A percentile compares a stretch with the other conserved stretches of the same genome.
phyloP scores from a whole-genome alignment of 768 basidiomycete species.

The Lactarius tabidus region DNA sequence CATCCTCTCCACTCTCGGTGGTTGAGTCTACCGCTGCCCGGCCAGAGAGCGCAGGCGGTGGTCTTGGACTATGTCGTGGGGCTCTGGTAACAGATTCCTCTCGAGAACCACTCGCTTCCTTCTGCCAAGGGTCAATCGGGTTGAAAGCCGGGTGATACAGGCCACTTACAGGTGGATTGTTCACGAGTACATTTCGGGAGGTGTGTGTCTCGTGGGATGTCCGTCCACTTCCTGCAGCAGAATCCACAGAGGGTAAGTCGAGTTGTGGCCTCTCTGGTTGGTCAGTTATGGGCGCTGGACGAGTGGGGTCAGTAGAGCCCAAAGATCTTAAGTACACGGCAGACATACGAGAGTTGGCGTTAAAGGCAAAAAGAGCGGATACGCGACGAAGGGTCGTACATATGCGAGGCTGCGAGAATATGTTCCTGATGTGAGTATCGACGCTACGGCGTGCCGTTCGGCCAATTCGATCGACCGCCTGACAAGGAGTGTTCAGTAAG shows the following conservation, averaged over 20 bases:
- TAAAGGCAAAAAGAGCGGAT: constrained; percentile 68
- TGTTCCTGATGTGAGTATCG: constrained; percentile 70
- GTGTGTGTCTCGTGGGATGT: background rate
- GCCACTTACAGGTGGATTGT: constrained; percentile 4
- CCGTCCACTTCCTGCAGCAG: background rate
- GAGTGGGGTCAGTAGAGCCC: background rate
- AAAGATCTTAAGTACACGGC: no score
- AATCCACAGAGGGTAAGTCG: constrained; percentile 25
- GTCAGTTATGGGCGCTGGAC: constrained; percentile 50
- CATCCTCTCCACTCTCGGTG: constrained; percentile 5
- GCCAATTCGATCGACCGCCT: constrained; percentile 69
- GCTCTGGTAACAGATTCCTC: background rate
- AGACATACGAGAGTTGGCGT: constrained; percentile 58
- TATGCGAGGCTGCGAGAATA: constrained; percentile 61
- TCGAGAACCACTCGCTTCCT: constrained; percentile 3
- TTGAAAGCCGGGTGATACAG: background rate
- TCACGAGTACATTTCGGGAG: background rate
- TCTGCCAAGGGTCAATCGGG: background rate
- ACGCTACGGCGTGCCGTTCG: constrained; percentile 62
- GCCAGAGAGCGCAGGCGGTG: background rate
- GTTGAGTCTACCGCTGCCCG: background rate
- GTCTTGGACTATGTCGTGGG: constrained; percentile 6
- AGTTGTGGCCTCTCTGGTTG: constrained; percentile 46
- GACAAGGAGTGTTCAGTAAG: constrained; percentile 12
- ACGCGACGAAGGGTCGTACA: constrained; percentile 66